A percentile compares a stretch with the other conserved stretches of the same genome.
These are phyloP conservation scores for Closterium sp. DNA, from an alignment of 139 green algal genomes.

Conservation along the genomic window DNA sequence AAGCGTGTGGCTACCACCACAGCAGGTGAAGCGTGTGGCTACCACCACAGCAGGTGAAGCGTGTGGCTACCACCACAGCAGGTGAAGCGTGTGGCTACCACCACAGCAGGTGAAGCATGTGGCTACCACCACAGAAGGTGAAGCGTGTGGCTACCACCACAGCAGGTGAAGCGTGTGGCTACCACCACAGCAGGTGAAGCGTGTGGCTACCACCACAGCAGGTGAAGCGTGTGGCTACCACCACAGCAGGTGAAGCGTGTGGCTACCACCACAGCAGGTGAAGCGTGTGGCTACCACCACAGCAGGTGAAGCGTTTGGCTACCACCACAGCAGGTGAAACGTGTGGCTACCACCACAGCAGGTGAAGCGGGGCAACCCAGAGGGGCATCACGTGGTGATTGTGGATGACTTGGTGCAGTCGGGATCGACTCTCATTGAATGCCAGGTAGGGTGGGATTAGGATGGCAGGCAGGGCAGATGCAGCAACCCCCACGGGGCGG, in stretches of 20 bases:
- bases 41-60: no score
- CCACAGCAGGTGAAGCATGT: no score
- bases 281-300: conserved; percentile 55
- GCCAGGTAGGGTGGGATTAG: conserved; percentile 56
- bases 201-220: background rate
- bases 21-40: no score
- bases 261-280: background rate
- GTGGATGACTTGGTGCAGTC: conserved; percentile 98
- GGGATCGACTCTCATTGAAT: conserved; percentile 94
- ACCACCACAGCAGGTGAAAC: background rate
- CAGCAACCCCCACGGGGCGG: conserved; percentile 63
- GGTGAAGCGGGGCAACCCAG: conserved; percentile 74
- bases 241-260: no score
- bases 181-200: no score
- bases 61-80: background rate
- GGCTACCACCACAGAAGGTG: no score
- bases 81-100: conserved; percentile 54
- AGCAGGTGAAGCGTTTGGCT: conserved; percentile 59
- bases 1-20: background rate
- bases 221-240: no score
- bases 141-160: background rate
- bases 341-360: background rate
- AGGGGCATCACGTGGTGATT: conserved; percentile 91
- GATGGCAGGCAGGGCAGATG: background rate
- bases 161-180: no score